phyloP scores from a whole-genome alignment of 805 yeast species.

The Metschnikowia corniflorae region DNA sequence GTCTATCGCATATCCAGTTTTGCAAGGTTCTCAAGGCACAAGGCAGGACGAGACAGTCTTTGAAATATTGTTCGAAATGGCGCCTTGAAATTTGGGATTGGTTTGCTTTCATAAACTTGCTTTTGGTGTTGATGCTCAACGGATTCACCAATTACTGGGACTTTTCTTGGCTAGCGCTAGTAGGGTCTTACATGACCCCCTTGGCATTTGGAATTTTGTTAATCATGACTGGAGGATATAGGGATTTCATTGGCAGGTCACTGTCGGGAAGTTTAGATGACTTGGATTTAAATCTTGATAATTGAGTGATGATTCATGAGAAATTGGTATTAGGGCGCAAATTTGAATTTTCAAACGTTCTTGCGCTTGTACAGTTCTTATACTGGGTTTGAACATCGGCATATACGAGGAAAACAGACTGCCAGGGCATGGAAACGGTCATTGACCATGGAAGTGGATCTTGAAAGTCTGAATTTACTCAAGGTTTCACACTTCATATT shows the following conservation, averaged over 20 bases:
- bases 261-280: background rate
- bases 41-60: constrained; percentile 4
- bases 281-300: background rate
- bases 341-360: too few relatives aligned
- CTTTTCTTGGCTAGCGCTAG: constrained; percentile 14
- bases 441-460: too few relatives aligned
- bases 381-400: background rate
- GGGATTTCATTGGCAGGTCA: too few relatives aligned
- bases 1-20: constrained; percentile 19
- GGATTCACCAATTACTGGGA: constrained; percentile 19
- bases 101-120: constrained; percentile 18
- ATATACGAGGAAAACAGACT: background rate
- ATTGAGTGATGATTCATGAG: too few relatives aligned
- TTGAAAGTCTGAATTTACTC: too few relatives aligned
- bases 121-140: constrained; percentile 15
- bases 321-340: too few relatives aligned
- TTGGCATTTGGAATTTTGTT: constrained; percentile 8
- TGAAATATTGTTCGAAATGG: constrained; percentile 9
- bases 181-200: constrained; percentile 16
- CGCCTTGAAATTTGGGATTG: constrained; percentile 11
- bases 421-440: background rate
- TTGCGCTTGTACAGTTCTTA: too few relatives aligned
- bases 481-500: too few relatives aligned
- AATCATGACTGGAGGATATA: constrained; percentile 6
- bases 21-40: constrained; percentile 10